phyloP scores from a whole-genome alignment of 2,329 filamentous ascomycete species.

The Aspergillus sp. region DNA sequence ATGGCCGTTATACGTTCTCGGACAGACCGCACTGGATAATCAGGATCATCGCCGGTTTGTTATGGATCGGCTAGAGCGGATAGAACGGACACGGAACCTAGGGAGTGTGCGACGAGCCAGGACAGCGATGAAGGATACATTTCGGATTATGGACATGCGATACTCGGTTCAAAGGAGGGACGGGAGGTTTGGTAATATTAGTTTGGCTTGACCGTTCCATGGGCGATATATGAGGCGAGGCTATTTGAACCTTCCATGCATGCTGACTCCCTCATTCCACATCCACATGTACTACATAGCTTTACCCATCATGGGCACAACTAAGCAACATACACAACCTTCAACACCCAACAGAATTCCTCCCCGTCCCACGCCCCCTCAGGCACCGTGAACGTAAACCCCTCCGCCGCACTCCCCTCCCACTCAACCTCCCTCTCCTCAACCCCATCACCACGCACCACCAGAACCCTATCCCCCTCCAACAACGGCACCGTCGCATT shows the following conservation, averaged over 20 bases:
- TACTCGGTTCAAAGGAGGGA: background rate
- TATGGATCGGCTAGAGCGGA: constrained; percentile 26
- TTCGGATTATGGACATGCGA: constrained; percentile 3
- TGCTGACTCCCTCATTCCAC: too few relatives aligned
- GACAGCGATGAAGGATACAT: constrained; percentile 25
- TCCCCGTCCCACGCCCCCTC: background rate
- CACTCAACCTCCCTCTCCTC: background rate
- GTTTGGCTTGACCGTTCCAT: background rate
- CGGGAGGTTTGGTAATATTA: background rate
- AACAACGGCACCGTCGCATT: constrained; percentile 50
- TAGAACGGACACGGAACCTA: constrained; percentile 29
- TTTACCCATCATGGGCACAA: background rate
- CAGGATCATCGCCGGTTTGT: constrained; percentile 34
- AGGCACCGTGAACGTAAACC: background rate
- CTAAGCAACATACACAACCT: background rate
- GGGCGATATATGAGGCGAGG: too few relatives aligned
- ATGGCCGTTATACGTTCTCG: constrained; percentile 29
- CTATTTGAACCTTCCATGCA: too few relatives aligned
- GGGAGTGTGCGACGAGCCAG: constrained; percentile 29
- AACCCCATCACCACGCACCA: constrained; percentile 38
- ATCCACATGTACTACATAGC: too few relatives aligned
- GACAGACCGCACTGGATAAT: constrained; percentile 25
- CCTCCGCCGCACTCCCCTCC: background rate
- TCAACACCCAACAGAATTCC: background rate
- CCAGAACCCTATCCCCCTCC: constrained; percentile 49